Base-by-base conservation (phyloP, 257 asterid genomes). In the Schizonepeta tenuifolia region DNA sequence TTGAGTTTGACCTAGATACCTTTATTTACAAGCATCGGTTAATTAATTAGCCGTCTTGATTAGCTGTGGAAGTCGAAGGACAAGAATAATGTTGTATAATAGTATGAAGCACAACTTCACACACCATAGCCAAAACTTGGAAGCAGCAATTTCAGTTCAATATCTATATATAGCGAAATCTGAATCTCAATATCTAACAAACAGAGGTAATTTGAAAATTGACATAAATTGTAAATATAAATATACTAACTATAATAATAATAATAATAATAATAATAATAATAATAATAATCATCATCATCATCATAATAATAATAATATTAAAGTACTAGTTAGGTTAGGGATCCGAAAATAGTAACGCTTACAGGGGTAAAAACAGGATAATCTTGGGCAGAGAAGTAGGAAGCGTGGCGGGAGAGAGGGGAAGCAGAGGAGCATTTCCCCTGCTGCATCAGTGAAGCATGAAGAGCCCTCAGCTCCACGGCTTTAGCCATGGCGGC, bases 361-460 rank as follows among this genome's bases (percentile, higher is more conserved):
- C 88, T 89, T 74, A 94, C 99, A 6, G 97, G 97, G 59, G 97
- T 91, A 22, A 94, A 94, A 83, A 91, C 92, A 15, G 97, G 97
- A 78, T 91, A 94, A 72, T 94, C 99, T 43, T 88, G 97, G 0
- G 99, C 89, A 14, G 97, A 89, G 7, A 94, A 77, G 63, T 86
- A 82, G 7, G 86, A 82, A 40, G 75, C 71, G 75, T 81, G 89
- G 70, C 80, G 89, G 18, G 93, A 83, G 73, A 77, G 84, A 56
- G 98, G 97, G 58, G 97, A 93, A 57, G 87, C 79, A 49, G 86
- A 73, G 21, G 88, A 75, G 46, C 79, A 75, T 57, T 77, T 82
- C 13, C 49, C 60, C 58, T 85, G 98, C 53, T 83, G 98, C 88
- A 91, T 74, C 22, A 94, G 84, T 46, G 97, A 84, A 54, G 97